A percentile compares a stretch with the other conserved stretches of the same genome.
These are phyloP conservation scores for Candida corydali DNA, from an alignment of 805 yeast species.

Conservation along the genomic window DNA sequence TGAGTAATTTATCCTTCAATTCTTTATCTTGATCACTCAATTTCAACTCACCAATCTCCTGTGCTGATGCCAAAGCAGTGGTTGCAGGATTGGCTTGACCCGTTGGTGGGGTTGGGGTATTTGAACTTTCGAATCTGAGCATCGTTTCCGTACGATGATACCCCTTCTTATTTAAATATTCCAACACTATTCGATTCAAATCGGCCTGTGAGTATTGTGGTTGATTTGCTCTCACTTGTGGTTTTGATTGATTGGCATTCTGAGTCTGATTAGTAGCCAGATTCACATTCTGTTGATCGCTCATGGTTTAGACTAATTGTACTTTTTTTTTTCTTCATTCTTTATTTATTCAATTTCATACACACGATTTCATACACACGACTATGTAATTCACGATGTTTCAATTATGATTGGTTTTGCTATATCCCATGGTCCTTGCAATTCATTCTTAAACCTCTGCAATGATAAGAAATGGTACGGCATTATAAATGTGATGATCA, in stretches of 20 bases:
- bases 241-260: slow-evolving; percentile 7
- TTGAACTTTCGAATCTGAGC: slow-evolving; percentile 80
- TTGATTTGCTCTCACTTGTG: slow-evolving; percentile 22
- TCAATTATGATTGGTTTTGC: slow-evolving; percentile 81
- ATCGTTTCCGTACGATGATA: slow-evolving; percentile 92
- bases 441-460: slow-evolving; percentile 77
- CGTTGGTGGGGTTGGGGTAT: slow-evolving; percentile 49
- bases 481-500: slow-evolving; percentile 48
- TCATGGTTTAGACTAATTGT: too few species aligned
- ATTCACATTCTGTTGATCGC: too few species aligned
- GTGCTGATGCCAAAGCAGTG: slow-evolving; percentile 31
- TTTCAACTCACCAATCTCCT: slow-evolving; percentile 13
- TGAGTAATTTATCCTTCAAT: slow-evolving; percentile 21
- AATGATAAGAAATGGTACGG: slow-evolving; percentile 69
- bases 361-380: too few species aligned
- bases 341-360: too few species aligned
- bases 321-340: too few species aligned
- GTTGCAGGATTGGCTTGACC: slow-evolving; percentile 48
- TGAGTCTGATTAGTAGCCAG: not conserved
- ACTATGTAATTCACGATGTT: too few species aligned
- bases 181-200: slow-evolving; percentile 85
- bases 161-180: slow-evolving; percentile 89
- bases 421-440: slow-evolving; percentile 92
- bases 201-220: slow-evolving; percentile 75
- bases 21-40: slow-evolving; percentile 21